Evolutionary conservation across 495 filamentous ascomycete species (phyloP).

Genomic region (Penicillium steckii): DNA sequence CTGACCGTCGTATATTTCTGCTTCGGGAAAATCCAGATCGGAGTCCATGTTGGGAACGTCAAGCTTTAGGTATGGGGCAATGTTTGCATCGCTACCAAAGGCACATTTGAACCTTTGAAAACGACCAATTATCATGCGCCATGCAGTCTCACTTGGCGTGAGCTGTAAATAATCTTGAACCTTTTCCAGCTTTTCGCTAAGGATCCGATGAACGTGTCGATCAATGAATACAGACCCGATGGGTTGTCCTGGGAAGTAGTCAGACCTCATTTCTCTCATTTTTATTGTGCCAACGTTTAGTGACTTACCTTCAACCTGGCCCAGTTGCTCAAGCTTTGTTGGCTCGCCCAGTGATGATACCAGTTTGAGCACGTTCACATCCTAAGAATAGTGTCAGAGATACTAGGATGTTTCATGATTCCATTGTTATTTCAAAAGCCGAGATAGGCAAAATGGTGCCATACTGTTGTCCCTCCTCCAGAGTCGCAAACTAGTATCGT

Average conservation of each 20-base stretch:
- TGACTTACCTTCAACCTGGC: conserved; percentile 35
- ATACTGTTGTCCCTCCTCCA: conserved; percentile 53
- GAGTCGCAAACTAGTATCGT: conserved; percentile 55
- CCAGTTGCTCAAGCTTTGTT: conserved; percentile 34
- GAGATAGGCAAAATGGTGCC: neutral
- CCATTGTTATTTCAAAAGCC: no score
- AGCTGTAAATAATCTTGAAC: conserved; percentile 18
- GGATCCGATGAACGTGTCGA: conserved; percentile 23
- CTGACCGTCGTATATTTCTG: conserved; percentile 29
- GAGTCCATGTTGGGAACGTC: conserved; percentile 27
- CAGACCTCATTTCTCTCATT: neutral
- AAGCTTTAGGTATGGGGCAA: conserved; percentile 26
- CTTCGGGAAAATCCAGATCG: conserved; percentile 20
- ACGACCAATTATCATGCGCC: conserved; percentile 35
- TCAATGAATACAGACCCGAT: conserved; percentile 44
- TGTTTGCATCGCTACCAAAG: conserved; percentile 31
- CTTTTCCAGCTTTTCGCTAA: conserved; percentile 23
- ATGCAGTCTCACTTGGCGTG: conserved; percentile 22
- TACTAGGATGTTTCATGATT: neutral
- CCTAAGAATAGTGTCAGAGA: conserved; percentile 22
- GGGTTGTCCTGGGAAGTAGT: conserved; percentile 21
- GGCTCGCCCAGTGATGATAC: conserved; percentile 26
- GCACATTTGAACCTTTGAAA: conserved; percentile 42
- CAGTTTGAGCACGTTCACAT: conserved; percentile 39
- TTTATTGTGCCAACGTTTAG: neutral